Percentiles rank a stretch among this genome's conserved stretches.
Evolutionary conservation across 192 early-diverging fungal species (phyloP).

Genomic region (Cetraspora pellucida): DNA sequence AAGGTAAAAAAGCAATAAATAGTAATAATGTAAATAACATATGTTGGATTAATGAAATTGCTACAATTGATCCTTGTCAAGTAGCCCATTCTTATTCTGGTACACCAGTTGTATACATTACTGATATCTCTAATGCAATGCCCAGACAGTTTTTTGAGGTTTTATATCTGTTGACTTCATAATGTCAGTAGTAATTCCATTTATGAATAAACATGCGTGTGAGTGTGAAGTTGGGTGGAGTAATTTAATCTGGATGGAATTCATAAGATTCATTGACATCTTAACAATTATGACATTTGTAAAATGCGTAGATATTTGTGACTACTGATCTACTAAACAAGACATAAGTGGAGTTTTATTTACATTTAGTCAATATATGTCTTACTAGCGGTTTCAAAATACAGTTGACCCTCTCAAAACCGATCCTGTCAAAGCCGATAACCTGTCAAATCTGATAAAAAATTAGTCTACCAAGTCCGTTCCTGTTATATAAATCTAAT

Average conservation of each 20-base stretch:
- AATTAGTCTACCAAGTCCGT: no score
- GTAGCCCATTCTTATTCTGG: neutral
- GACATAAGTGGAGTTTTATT: neutral
- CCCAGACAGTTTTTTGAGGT: conserved; percentile 5
- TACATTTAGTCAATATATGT: conserved; percentile 9
- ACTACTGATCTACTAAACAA: conserved; percentile 8
- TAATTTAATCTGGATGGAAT: neutral
- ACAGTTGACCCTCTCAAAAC: no score
- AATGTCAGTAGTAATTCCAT: conserved; percentile 19
- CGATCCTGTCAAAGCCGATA: no score
- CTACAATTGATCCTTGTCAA: conserved; percentile 10
- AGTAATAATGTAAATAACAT: neutral
- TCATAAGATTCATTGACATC: neutral
- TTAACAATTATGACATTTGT: conserved; percentile 13
- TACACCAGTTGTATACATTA: conserved; percentile 5
- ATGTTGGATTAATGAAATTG: neutral
- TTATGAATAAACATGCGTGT: neutral
- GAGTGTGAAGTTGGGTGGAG: conserved; percentile 5
- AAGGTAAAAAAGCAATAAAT: neutral
- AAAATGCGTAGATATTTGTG: conserved; percentile 1
- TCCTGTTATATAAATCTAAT: no score
- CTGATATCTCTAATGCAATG: neutral
- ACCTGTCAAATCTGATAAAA: no score
- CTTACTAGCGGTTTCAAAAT: neutral
- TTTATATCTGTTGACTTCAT: conserved; percentile 9